Base-by-base conservation (phyloP, 345 rosid genomes). In the Dipteronia dyeriana region DNA sequence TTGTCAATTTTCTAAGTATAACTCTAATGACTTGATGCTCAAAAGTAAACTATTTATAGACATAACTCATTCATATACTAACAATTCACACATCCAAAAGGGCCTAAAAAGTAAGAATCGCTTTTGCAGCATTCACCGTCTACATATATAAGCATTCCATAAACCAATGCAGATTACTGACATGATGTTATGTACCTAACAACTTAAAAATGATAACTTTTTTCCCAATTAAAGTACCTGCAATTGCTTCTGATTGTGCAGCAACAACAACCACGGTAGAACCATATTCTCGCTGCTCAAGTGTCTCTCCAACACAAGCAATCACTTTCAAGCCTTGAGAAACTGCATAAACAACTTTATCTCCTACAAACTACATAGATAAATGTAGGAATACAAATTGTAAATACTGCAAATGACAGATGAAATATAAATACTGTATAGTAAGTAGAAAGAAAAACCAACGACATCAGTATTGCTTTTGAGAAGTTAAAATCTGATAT, bases 211-310 rank as follows among this genome's bases (percentile, higher is more conserved):
- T 39, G 25, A 68, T 38, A 43, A 64, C 71, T 16, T 39, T 51
- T 26, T 20, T 9, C 38, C 29, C 69, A 60, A 71, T 16, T 25
- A 22, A 73, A 71, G 56, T 79, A 91, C 93, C 93, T 68, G 93
- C 84, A 57, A 90, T 90, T 75, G 94, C 91, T 84, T 90, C 87
- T 64, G 92, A 84, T 75, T 91, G 94, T 41, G 85, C 84, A 80
- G 94, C 88, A 67, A 90, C 94, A 31, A 91, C 90, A 68, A 69
- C 84, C 88, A 91, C 31, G 2, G 91, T 91, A 59, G 90, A 85
- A 76, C 96, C 94, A 45, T 91, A 82, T 80, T 91, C 92, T 69
- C 91, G 87, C 81, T 90, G 92, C 85, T 90, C 90, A 43, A 91
- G 90, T 16, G 94, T 90, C 88, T 91, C 91, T 19, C 94, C 91